Percentiles rank a stretch among this genome's conserved stretches.
Conservation (phyloP, 2,329 filamentous ascomycete genomes). For the Aspergillus fumigatus region DNA sequence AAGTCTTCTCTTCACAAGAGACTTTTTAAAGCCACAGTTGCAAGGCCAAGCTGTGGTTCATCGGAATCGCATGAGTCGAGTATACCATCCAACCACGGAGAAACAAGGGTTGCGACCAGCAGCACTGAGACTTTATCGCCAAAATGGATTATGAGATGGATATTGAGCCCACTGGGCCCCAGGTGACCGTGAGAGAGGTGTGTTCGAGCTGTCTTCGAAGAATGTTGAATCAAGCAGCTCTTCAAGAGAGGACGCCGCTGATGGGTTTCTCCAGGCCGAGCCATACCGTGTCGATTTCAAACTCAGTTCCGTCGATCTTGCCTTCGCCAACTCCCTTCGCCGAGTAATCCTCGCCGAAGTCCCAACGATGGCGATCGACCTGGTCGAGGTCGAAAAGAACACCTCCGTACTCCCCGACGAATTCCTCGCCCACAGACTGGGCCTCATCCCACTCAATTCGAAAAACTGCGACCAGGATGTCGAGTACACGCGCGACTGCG, state of each 20-base stretch:
- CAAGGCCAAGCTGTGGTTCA: not conserved
- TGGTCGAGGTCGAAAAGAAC: constrained; percentile 89
- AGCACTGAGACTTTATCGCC: constrained; percentile 19
- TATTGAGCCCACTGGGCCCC: constrained; percentile 44
- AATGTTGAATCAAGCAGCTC: not conserved
- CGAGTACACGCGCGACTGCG: constrained; percentile 87
- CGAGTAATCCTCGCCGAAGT: constrained; percentile 91
- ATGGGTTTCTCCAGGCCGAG: constrained; percentile 58
- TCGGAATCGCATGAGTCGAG: not conserved
- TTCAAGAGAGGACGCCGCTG: not conserved
- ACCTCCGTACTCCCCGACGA: constrained; percentile 95
- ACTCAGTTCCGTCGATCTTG: constrained; percentile 80
- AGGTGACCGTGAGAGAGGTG: constrained; percentile 47
- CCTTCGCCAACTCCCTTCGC: constrained; percentile 88
- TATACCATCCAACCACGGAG: not conserved
- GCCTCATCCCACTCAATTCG: constrained; percentile 81
- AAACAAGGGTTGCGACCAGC: constrained; percentile 14
- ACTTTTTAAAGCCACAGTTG: not conserved
- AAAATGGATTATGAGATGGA: constrained; percentile 46
- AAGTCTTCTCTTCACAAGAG: not conserved
- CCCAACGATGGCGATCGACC: constrained; percentile 88
- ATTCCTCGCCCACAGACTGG: constrained; percentile 88
- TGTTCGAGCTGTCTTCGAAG: not conserved
- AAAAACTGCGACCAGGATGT: constrained; percentile 75
- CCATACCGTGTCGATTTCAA: constrained; percentile 82